A percentile compares a stretch with the other conserved stretches of the same genome.
phyloP scores from a whole-genome alignment of 257 asterid species.

The Penstemon eatonii region DNA sequence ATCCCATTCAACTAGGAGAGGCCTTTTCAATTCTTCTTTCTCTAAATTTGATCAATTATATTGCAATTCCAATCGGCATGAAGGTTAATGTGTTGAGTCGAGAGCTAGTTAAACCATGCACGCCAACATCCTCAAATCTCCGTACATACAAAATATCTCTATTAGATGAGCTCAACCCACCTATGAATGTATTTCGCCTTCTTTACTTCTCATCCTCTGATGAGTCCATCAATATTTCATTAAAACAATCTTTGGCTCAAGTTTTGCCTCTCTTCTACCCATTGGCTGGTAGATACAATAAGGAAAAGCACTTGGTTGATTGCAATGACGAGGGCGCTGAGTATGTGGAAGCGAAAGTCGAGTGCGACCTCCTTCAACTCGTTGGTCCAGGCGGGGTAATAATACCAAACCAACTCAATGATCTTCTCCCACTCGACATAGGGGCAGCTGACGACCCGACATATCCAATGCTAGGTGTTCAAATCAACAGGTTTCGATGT shows the following conservation, averaged over 20 bases:
- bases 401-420: not conserved
- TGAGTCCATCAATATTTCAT: not conserved
- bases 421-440: conserved; percentile 15
- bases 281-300: conserved; percentile 19
- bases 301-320: conserved; percentile 6
- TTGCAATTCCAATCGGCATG: no score
- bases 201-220: not conserved
- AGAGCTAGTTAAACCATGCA: not conserved
- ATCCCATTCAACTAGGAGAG: no score
- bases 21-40: no score
- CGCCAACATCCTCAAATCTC: not conserved
- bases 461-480: conserved; percentile 24
- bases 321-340: conserved; percentile 18
- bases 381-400: no score
- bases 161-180: conserved; percentile 12
- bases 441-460: conserved; percentile 16
- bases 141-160: conserved; percentile 1
- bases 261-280: conserved; percentile 18
- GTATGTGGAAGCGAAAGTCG: not conserved
- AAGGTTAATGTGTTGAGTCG: not conserved
- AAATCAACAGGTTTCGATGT: conserved; percentile 18
- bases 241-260: conserved; percentile 5
- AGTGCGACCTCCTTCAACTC: conserved; percentile 4
- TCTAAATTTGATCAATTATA: no score
- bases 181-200: conserved; percentile 1